These are phyloP conservation scores for Lycium ferocissimum DNA, from an alignment of 257 asterid genomes.

Conservation along the genomic window DNA sequence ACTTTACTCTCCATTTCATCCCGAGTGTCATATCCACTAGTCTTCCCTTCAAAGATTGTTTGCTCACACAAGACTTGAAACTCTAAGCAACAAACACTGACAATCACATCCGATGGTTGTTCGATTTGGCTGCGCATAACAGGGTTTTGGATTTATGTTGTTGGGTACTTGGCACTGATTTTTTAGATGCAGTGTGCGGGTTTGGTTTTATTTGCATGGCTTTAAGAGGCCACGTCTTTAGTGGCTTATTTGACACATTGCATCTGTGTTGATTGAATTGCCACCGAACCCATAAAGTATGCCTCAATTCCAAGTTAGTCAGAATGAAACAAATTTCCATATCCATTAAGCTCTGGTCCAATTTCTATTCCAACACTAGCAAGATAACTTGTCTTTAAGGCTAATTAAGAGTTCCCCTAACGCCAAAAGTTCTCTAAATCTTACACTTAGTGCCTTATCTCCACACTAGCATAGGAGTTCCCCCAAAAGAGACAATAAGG, in stretches of 20 bases:
- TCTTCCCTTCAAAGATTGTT: background rate
- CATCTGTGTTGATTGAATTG: background rate
- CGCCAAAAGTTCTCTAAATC: background rate
- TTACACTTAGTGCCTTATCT: background rate
- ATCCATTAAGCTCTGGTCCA: constrained; percentile 11
- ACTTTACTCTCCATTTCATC: background rate
- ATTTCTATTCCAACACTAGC: background rate
- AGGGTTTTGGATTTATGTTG: background rate
- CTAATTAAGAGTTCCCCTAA: background rate
- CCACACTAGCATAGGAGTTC: background rate
- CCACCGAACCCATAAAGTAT: constrained; percentile 3
- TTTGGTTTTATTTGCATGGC: background rate
- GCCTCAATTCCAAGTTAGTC: background rate
- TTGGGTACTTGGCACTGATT: constrained; percentile 1
- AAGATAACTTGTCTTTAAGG: background rate
- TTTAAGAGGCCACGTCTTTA: background rate
- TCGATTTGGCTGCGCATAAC: background rate
- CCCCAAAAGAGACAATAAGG: background rate
- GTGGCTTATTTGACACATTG: background rate
- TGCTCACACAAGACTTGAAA: background rate
- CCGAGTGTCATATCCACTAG: background rate
- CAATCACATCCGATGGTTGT: background rate
- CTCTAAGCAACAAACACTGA: constrained; percentile 13
- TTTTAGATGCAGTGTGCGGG: background rate
- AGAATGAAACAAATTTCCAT: background rate